phyloP scores from a whole-genome alignment of 2,329 filamentous ascomycete species.

The Berkeleyomyces rouxiae region DNA sequence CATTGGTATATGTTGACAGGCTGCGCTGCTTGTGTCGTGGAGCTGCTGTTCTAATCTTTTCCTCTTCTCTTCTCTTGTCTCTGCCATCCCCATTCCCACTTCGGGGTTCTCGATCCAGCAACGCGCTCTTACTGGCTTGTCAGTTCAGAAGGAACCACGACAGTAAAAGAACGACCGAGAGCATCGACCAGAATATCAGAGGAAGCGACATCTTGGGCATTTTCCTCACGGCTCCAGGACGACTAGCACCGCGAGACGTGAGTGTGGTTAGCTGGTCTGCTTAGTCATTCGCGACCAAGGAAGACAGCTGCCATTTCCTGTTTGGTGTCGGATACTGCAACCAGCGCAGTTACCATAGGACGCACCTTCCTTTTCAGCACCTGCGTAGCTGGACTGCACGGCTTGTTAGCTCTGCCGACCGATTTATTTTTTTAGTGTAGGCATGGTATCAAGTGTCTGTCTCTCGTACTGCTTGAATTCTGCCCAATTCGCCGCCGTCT shows the following conservation, averaged over 20 bases:
- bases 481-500: background rate
- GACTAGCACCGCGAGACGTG: background rate
- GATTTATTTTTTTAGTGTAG: too few species aligned
- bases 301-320: background rate
- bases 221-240: background rate
- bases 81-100: background rate
- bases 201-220: background rate
- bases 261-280: background rate
- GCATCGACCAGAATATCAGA: background rate
- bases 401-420: background rate
- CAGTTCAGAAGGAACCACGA: background rate
- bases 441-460: background rate
- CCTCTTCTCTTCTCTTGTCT: background rate
- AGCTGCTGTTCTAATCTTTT: background rate
- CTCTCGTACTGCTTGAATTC: background rate
- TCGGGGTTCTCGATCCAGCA: background rate
- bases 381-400: background rate
- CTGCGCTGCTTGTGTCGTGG: background rate
- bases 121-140: background rate
- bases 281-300: background rate
- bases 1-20: conserved; percentile 1
- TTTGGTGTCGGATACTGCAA: background rate
- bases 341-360: background rate
- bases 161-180: background rate
- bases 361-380: background rate